Base-by-base conservation (phyloP, 176 grass and related monocot genomes). In the Cymbopogon citratus region DNA sequence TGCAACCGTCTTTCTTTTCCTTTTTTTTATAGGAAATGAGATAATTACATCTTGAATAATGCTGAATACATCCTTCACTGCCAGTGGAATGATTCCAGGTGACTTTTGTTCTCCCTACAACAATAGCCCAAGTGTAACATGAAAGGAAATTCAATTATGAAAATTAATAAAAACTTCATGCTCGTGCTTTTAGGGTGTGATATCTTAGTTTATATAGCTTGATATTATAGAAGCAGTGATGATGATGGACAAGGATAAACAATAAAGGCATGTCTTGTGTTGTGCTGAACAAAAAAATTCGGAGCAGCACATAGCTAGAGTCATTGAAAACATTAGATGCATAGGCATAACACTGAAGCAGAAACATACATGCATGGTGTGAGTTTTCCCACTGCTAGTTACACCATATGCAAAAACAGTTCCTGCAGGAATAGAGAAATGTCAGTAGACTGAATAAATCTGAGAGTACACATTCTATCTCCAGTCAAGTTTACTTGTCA, bases 381-480 rank as follows among this genome's bases (percentile, higher is more conserved):
- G 94, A 62, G 94, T 97, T 94, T 97, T 97, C 56, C 95, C 95
- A 56, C 95, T 98, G 73, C 95, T 98, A 73, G 95, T 98, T 68
- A 98, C 95, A 71, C 95, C 95, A 90, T 98, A 98, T 63, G 95
- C 95, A 92, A 98, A 98, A 86, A 95, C 95, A 64, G 95, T 98
- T 36, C 95, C 95, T 98, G 90, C 60, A 78, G 66, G 69, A 86
- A 73, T 29, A 68, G 28, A 87, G 5, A 29, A 74, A 31, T 73
- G 5, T 87, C 43, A 74, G 51, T 18, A 19, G 73, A 74, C 21
- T 23, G 45, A 68, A 63, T 76, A 68, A 71, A 77, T 63, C 40
- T 70, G 19, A 49, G 33, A 54, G 76, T 41, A 49, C 10, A 62
- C 57, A 71, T 62, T 46, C 27, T 49, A 45, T 31, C 26, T 49